phyloP scores from a whole-genome alignment of 2,329 filamentous ascomycete species.

The Clarireedia homoeocarpa region DNA sequence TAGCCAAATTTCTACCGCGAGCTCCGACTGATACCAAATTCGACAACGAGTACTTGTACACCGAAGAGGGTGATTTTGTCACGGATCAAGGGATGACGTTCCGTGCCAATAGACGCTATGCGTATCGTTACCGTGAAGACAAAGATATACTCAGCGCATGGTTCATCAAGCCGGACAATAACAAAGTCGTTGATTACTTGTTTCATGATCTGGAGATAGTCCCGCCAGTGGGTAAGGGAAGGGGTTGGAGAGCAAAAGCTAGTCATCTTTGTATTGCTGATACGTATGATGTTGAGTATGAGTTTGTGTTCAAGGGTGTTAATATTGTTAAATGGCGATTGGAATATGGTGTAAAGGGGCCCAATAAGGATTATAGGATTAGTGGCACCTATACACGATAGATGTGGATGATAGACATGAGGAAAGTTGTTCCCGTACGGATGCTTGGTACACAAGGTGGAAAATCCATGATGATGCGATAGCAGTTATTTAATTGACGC shows the following conservation, averaged over 20 bases:
- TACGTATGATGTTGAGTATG: constrained; percentile 62
- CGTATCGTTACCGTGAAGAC: constrained; percentile 61
- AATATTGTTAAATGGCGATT: constrained; percentile 51
- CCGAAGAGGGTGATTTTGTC: constrained; percentile 58
- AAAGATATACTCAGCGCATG: constrained; percentile 59
- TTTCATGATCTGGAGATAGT: constrained; percentile 67
- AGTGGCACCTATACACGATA: constrained; percentile 39
- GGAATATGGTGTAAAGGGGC: constrained; percentile 59
- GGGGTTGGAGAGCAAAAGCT: constrained; percentile 43
- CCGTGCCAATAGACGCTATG: constrained; percentile 54
- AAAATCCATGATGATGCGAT: neutral
- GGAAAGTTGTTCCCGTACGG: too few relatives aligned
- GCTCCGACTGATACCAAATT: constrained; percentile 42
- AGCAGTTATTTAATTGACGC: constrained; percentile 1
- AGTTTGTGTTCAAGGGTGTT: constrained; percentile 54
- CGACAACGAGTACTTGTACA: constrained; percentile 53
- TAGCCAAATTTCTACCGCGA: constrained; percentile 56
- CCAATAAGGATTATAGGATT: constrained; percentile 66
- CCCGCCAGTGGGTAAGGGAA: constrained; percentile 11
- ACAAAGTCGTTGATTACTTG: constrained; percentile 56
- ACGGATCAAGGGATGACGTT: constrained; percentile 34
- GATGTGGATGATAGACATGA: neutral
- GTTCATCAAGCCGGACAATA: constrained; percentile 58
- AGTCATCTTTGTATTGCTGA: constrained; percentile 66
- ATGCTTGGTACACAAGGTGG: too few relatives aligned